Base-by-base conservation (phyloP, 1,284 basidiomycete species). In the Ceratobasidium sp. region DNA sequence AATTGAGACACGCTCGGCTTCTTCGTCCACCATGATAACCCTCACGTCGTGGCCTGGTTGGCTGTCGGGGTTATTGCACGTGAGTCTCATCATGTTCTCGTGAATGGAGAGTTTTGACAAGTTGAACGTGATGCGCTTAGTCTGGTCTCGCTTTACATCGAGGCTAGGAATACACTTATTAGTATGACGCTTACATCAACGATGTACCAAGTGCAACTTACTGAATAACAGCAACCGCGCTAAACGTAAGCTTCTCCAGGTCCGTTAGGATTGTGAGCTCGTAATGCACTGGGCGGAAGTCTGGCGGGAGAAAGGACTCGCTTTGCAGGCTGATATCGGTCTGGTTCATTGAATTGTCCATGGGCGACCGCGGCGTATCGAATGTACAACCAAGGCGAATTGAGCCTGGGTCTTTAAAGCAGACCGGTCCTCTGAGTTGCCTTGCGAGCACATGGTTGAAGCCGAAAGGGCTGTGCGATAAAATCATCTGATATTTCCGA, bases 181-280 rank as follows among this genome's bases (percentile, higher is more conserved):
- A 11, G 4, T 27, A 5, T 34, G 31, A 13, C n/a, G 6, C 2
- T 24, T 63, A 49, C 46, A 16, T 7, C 7, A 43, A n/a, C n/a
- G 22, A 19, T 31, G 8, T 6, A 4, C 34, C 29, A 37, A 8
- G 27, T 29, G 4, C 6, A 27, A 54, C 80, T 51, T 49, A 80
- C 80, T 76, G 69, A 75, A 86, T 83, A 69, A 83, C 79, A 22
- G 81, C 84, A 74, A 84, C 82, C 34, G 86, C 86, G 2, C 82
- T 79, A 79, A 86, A 87, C 16, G 78, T 80, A 22, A 81, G 80
- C 0, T 78, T 74, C 29, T 83, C 78, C 59, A 87, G 83, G 75
- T 85, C 84, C 16, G 86, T 85, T 80, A 85, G 84, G 83, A 87
- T 80, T 31, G 82, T 82, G 24, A 87, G 80, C 71, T 85, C 84